A percentile compares a stretch with the other conserved stretches of the same genome.
phyloP scores from a whole-genome alignment of 2,329 filamentous ascomycete genomes.

The Biscogniauxia sp. region DNA sequence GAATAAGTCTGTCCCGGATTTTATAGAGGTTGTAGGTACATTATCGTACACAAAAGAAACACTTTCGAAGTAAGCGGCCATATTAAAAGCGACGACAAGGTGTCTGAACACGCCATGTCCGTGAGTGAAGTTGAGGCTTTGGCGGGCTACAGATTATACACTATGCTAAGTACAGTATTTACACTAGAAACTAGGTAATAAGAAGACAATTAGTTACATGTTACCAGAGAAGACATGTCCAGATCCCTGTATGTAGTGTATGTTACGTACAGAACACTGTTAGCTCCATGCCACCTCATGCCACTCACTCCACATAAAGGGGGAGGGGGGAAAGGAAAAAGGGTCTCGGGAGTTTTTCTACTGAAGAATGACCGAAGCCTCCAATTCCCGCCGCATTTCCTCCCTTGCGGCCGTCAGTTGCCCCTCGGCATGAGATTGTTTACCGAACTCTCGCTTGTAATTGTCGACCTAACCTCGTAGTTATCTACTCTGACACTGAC shows the following conservation, averaged over 20 bases:
- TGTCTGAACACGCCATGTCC: neutral
- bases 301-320: neutral
- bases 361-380: constrained; percentile 4
- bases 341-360: neutral
- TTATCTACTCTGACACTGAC: neutral
- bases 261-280: neutral
- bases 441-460: neutral
- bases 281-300: neutral
- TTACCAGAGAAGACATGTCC: too few species aligned
- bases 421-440: neutral
- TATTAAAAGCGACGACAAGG: neutral
- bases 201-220: too few species aligned
- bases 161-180: too few species aligned
- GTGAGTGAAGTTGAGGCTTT: neutral
- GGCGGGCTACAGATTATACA: too few species aligned
- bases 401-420: neutral
- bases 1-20: neutral
- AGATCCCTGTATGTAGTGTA: too few species aligned
- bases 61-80: neutral
- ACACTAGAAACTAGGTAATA: too few species aligned
- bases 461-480: neutral
- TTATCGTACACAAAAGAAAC: neutral
- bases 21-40: neutral
- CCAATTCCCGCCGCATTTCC: neutral
- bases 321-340: neutral